Conservation (phyloP, 2,329 filamentous ascomycete genomes). For the Thyridium curvatum region DNA sequence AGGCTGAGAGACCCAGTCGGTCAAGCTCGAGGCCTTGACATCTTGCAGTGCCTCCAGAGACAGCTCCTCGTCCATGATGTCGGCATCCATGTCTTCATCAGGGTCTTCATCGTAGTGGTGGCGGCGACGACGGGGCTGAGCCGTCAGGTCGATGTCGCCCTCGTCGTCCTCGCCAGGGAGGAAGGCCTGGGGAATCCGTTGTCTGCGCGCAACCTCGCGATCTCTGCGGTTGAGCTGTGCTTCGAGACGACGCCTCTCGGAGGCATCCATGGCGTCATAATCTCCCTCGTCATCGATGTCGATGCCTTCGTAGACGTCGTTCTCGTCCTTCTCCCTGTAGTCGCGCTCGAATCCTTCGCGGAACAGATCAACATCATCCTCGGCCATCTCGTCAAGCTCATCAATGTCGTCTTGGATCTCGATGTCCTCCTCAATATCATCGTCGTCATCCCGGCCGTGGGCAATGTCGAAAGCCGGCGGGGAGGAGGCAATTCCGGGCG, state of each 20-base stretch:
- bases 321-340: slow-evolving; percentile 58
- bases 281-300: slow-evolving; percentile 75
- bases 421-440: slow-evolving; percentile 65
- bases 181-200: slow-evolving; percentile 66
- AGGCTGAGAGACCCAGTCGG: slow-evolving; percentile 89
- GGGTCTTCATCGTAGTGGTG: slow-evolving; percentile 92
- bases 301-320: slow-evolving; percentile 63
- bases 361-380: slow-evolving; percentile 76
- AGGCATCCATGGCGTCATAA: slow-evolving; percentile 63
- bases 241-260: slow-evolving; percentile 63
- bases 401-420: slow-evolving; percentile 69
- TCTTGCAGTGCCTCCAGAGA: slow-evolving; percentile 87
- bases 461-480: slow-evolving; percentile 58
- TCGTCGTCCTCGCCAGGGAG: slow-evolving; percentile 80
- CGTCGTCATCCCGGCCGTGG: slow-evolving; percentile 62
- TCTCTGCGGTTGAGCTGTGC: slow-evolving; percentile 68
- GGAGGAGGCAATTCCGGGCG: slow-evolving; percentile 54
- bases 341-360: slow-evolving; percentile 67
- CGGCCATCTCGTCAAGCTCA: slow-evolving; percentile 74
- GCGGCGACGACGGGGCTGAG: slow-evolving; percentile 76
- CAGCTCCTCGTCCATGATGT: slow-evolving; percentile 94
- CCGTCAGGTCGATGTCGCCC: slow-evolving; percentile 75
- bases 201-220: slow-evolving; percentile 59
- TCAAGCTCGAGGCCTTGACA: slow-evolving; percentile 86
- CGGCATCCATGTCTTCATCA: slow-evolving; percentile 84